Base-by-base conservation (phyloP, 2,329 filamentous ascomycete species). In the Fragosphaeria purpurea region DNA sequence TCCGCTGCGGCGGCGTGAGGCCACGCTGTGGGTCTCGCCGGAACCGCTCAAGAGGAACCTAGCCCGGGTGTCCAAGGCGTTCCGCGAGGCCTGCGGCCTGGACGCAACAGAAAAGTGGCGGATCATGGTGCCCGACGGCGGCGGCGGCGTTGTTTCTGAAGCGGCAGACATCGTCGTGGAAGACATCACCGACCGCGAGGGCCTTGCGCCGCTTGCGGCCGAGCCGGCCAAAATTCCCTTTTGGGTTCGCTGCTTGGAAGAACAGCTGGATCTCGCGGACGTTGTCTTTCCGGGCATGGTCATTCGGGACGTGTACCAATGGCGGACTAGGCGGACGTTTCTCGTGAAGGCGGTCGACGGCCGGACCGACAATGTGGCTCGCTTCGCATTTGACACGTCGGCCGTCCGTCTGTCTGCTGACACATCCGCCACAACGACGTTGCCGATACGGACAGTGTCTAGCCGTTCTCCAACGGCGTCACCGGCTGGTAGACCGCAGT, bases 21-120 rank as follows among this genome's bases (percentile, higher is more conserved):
- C 55, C 6, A 22, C 41, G 2, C 49, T 60, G 8, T 56, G 47
- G 40, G 46, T 38, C 1, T 41, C 53, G 1, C 53, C 51, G 0
- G 51, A 56, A n/a, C 40, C 47, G 5, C 49, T 57, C 13, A 62
- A 61, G 46, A 60, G 59, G 57, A 59, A 55, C 13, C 53, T 62
- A 10, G 63, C 58, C 40, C 53, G 90, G 71, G 79, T 87, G 70
- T 83, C 86, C 30, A 83, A 86, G 55, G 73, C 80, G 6, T 79
- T 94, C 49, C 83, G 86, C 55, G 83, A 86, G 38, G 76, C 80
- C 6, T 85, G 85, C 57, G 80, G 79, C 1, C 77, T 95, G 58
- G 83, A 84, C 54, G 71, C 93, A 4, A 82, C 81, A 12, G 85
- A 89, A 46, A 76, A 80, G 47, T 69, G 77, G 37, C 67, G 66